These are phyloP conservation scores for Isatis lusitanica DNA, from an alignment of 441 rosid genomes.

Conservation along the genomic window DNA sequence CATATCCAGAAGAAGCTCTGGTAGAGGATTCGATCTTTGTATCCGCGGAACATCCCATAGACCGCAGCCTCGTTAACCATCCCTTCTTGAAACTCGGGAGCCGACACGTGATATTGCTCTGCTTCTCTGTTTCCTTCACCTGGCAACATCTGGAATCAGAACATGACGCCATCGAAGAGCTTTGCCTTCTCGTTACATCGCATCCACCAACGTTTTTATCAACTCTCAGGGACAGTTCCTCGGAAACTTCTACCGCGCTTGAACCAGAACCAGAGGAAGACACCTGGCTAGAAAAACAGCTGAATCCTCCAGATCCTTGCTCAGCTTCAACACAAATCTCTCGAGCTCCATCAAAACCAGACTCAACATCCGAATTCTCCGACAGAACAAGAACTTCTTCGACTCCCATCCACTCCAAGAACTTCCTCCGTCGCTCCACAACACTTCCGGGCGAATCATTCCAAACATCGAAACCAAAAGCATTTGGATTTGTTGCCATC, in stretches of 20 bases:
- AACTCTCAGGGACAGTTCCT: slow-evolving; percentile 33
- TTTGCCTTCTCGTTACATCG: slow-evolving; percentile 41
- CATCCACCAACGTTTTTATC: slow-evolving; percentile 40
- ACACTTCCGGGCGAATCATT: slow-evolving; percentile 61
- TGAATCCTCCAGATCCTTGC: slow-evolving; percentile 22
- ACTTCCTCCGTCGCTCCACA: slow-evolving; percentile 64
- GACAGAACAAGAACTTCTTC: slow-evolving; percentile 34
- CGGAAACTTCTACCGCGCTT: slow-evolving; percentile 37
- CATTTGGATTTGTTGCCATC: slow-evolving; percentile 36
- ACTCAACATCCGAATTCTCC: slow-evolving; percentile 37
- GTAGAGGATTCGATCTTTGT: slow-evolving; percentile 40
- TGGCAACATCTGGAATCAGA: slow-evolving; percentile 37
- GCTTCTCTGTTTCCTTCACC: slow-evolving; percentile 41
- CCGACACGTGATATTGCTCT: slow-evolving; percentile 22
- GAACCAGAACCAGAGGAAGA: slow-evolving; percentile 44
- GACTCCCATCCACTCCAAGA: slow-evolving; percentile 71
- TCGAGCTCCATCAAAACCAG: slow-evolving; percentile 26
- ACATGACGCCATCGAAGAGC: slow-evolving; percentile 42
- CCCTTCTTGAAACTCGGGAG: slow-evolving; percentile 48
- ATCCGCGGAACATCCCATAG: slow-evolving; percentile 53
- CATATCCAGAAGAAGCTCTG: slow-evolving; percentile 32
- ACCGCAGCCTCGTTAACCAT: slow-evolving; percentile 66
- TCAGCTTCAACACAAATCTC: slow-evolving; percentile 27
- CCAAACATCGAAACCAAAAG: slow-evolving; percentile 21
- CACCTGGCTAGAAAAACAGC: slow-evolving; percentile 29